phyloP scores from a whole-genome alignment of 1,139 yeast species.

The Magnusiomyces fungicola region DNA sequence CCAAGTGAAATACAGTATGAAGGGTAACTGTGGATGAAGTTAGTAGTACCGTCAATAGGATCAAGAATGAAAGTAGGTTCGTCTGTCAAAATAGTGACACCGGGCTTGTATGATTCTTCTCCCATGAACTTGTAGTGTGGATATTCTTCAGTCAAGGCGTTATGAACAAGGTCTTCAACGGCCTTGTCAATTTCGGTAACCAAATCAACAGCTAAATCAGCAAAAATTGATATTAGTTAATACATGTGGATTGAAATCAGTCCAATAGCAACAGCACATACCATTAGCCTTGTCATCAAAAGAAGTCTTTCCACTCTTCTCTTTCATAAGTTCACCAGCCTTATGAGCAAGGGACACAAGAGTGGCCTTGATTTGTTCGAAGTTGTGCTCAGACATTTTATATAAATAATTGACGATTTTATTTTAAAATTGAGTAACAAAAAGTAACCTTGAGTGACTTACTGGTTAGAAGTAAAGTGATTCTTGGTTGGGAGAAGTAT shows the following conservation, averaged over 20 bases:
- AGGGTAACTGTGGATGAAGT: slow-evolving; percentile 54
- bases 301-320: slow-evolving; percentile 40
- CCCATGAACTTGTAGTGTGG: slow-evolving; percentile 50
- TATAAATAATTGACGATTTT: too few relatives aligned
- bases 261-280: slow-evolving; percentile 9
- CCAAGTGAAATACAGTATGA: slow-evolving; percentile 54
- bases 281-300: slow-evolving; percentile 48
- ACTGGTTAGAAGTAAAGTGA: too few relatives aligned
- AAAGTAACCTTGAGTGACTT: too few relatives aligned
- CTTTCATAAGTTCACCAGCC: slow-evolving; percentile 44
- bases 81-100: slow-evolving; percentile 39
- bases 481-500: too few relatives aligned
- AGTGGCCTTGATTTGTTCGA: slow-evolving; percentile 35
- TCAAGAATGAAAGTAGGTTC: slow-evolving; percentile 56
- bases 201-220: slow-evolving; percentile 40
- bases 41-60: slow-evolving; percentile 57
- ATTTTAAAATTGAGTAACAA: too few relatives aligned
- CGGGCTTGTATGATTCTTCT: slow-evolving; percentile 48
- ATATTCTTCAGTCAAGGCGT: slow-evolving; percentile 32
- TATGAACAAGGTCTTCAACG: slow-evolving; percentile 43
- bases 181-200: slow-evolving; percentile 52
- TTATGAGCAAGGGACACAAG: slow-evolving; percentile 45
- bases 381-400: slow-evolving; percentile 16
- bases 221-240: background rate
- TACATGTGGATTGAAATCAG: background rate